Evolutionary conservation across 768 basidiomycete species (phyloP), one percentile per base, ranked within the genome.

Genomic region (Suillus ampliporus): DNA sequence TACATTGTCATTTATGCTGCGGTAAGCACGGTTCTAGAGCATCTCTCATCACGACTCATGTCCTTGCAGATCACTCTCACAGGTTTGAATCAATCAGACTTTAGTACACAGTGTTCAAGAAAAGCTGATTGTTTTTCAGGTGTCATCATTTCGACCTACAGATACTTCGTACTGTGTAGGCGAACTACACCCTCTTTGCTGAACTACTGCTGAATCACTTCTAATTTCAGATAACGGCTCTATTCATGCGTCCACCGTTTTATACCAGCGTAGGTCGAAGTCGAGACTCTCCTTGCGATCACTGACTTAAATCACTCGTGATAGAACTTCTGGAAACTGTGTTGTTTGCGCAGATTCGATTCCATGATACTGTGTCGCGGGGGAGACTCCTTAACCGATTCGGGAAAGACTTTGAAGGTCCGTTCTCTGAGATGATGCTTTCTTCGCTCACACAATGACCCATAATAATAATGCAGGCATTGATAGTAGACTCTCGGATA

Each of bases 311-410:
- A 28, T 26, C 11, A 4, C 70, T 77, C 43, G 74, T 19, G 4
- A 5, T 28, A 67, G 86, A 80, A 40, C 81, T 96, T 43, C 78
- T 96, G 31, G 90, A 96, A 70, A 75, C 88, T 1, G 89, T 97
- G 3, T 79, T 97, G 1, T 95, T 95, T 69, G 92, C 95, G 9
- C 86, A 93, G 51, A 89, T 97, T 61, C 86, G 95, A 46, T 97
- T 97, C 82, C 95, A 97, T 68, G 95, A 97, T 70, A 97, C 95
- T 0, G 86, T 93, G 2, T 92, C 90, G 57, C 86, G 93, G 41
- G 95, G 95, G 6, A 86, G 94, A 2, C 78, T 92, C 11, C 75
- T 95, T 41, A 94, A 95, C 67, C 81, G 94, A 51, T 91, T 92
- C 65, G 94, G 95, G 47, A 96, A 96, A 74, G 95, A 96, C 71